Evolutionary conservation across 768 basidiomycete species (phyloP), one percentile per base, ranked within the genome.

Genomic region (Collybia nuda): DNA sequence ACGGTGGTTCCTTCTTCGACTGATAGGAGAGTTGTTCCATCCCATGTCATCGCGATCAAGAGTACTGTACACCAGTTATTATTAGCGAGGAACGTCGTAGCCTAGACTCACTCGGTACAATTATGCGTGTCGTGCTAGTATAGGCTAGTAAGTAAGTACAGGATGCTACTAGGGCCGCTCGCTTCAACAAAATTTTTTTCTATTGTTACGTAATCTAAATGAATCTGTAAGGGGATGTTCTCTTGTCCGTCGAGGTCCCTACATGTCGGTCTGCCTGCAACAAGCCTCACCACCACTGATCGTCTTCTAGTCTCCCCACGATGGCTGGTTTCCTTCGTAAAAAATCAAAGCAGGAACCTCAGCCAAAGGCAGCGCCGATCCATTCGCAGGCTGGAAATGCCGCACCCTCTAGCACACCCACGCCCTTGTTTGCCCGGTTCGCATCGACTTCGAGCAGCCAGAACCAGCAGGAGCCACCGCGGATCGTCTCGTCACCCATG

Each of bases 251-350:
- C 32, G 3, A 11, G 32, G 11, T 11, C 28, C 43, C 23, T 51
- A 26, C 32, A 32, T 28, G 17, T 17, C 42, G 21, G 24, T 37
- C 40, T 35, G 7, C 28, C 28, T 28, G 28, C 28, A 28, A 28
- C 28, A 28, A 28, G 28, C 28, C 28, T 28, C 11, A 11, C 11
- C 11, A 5, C 28, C 11, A 5, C 28, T 28, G 28, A 28, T 28
- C 28, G 5, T 11, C 28, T 28, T 11, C 28, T 28, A 5, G 6
- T 11, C 24, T 26, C 44, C 23, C 40, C 44, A 63, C 67, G 64
- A 81, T 82, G 81, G 74, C 77, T 57, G 74, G 73, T 62, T 81
- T 82, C 68, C 70, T 81, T 64, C 81, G 77, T 69, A 81, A 69
- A 70, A 80, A 78, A 61, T 52, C 58, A 9, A 78, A 71, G 48